Evolutionary conservation across 768 basidiomycete genomes (phyloP).

Genomic region (Mycena sanguinolenta): DNA sequence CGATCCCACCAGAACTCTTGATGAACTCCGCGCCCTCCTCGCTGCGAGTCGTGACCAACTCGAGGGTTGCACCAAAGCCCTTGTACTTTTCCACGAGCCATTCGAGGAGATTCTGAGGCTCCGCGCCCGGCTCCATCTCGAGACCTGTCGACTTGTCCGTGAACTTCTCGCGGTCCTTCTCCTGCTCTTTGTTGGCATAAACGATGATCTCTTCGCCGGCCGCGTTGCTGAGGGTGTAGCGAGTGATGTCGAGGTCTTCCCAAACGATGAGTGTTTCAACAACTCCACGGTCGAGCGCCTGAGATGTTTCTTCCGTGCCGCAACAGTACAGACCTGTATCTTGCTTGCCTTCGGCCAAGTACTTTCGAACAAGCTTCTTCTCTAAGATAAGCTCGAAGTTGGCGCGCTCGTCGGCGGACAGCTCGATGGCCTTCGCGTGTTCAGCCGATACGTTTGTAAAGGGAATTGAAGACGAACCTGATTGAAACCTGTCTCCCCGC

Average conservation of each 20-base stretch:
- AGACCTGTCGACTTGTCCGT: conserved; percentile 92
- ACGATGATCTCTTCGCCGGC: conserved; percentile 91
- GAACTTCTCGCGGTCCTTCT: conserved; percentile 96
- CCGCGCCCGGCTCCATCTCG: conserved; percentile 93
- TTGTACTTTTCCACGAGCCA: conserved; percentile 99
- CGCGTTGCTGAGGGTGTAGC: conserved; percentile 91
- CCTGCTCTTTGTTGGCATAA: conserved; percentile 84
- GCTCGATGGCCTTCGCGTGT: conserved; percentile 85
- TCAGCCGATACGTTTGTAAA: not conserved
- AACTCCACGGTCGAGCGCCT: conserved; percentile 95
- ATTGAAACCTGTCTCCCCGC: conserved; percentile 99
- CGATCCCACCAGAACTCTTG: conserved; percentile 98
- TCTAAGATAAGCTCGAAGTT: conserved; percentile 99
- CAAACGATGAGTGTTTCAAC: conserved; percentile 98
- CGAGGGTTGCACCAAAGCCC: conserved; percentile 66
- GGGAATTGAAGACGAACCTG: conserved; percentile 66
- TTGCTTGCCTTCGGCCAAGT: conserved; percentile 99
- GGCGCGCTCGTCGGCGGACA: conserved; percentile 93
- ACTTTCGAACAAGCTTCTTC: conserved; percentile 96
- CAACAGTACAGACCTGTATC: conserved; percentile 98
- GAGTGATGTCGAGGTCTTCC: conserved; percentile 95
- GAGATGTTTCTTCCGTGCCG: conserved; percentile 96
- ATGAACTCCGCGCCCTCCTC: conserved; percentile 99
- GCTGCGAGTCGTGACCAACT: conserved; percentile 96
- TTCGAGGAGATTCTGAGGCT: conserved; percentile 91